Evolutionary conservation across 106 monocot species (phyloP).

Genomic region (Gastrodia elata): DNA sequence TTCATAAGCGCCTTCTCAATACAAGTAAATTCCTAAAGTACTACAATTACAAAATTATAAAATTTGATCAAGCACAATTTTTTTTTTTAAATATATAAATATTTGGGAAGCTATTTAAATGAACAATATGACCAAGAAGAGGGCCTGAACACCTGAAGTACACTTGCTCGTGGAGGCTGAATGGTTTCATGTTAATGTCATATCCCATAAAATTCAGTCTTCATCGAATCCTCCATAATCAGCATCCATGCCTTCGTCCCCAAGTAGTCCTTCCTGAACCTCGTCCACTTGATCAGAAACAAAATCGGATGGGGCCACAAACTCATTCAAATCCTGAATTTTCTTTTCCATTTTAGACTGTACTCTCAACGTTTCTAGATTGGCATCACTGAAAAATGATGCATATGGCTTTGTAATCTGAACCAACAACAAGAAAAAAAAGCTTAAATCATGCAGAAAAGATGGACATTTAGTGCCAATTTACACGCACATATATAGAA

Average conservation of each 20-base stretch:
- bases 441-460: not conserved
- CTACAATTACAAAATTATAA: too few species aligned
- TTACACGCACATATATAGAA: too few species aligned
- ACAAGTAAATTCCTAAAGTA: too few species aligned
- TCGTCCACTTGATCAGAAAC: not conserved
- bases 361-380: constrained; percentile 36
- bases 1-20: too few species aligned
- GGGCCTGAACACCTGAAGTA: too few species aligned
- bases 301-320: constrained; percentile 13
- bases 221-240: constrained; percentile 41
- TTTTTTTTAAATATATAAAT: too few species aligned
- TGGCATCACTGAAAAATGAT: constrained; percentile 63
- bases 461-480: too few species aligned
- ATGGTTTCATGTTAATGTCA: too few species aligned
- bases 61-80: too few species aligned
- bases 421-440: constrained; percentile 4
- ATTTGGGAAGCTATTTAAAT: too few species aligned
- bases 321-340: constrained; percentile 20
- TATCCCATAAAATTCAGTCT: constrained; percentile 11
- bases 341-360: constrained; percentile 16
- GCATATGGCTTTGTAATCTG: constrained; percentile 72
- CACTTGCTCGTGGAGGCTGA: too few species aligned
- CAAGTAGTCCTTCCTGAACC: constrained; percentile 16
- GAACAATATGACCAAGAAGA: too few species aligned
- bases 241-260: constrained; percentile 29